Percentiles rank a stretch among this genome's conserved stretches.
phyloP scores from a whole-genome alignment of 495 filamentous ascomycete genomes.

The Lepidopterella palustris region DNA sequence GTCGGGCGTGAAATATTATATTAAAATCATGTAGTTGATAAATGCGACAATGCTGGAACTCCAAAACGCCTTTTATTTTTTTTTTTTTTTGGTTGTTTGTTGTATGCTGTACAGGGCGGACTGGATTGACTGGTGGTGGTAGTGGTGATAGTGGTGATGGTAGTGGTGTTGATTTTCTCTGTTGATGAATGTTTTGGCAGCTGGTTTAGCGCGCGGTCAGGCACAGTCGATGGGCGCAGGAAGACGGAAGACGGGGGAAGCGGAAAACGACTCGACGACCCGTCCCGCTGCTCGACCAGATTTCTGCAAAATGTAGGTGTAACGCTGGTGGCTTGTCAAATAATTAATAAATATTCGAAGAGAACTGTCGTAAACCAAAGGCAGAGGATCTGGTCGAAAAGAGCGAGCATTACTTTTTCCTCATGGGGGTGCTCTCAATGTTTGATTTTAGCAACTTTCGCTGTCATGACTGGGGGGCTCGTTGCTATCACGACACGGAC shows the following conservation, averaged over 20 bases:
- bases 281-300: no score
- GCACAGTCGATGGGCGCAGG: neutral
- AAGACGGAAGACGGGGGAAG: neutral
- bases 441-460: neutral
- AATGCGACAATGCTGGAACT: neutral
- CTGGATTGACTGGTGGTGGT: neutral
- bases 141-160: neutral
- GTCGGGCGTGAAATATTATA: neutral
- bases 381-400: no score
- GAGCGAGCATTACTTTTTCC: neutral
- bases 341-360: no score
- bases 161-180: neutral
- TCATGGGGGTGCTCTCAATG: neutral
- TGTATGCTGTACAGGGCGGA: neutral
- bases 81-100: neutral
- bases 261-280: neutral
- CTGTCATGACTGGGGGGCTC: neutral
- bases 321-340: no score
- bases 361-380: no score
- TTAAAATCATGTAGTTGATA: neutral
- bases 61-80: neutral
- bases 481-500: neutral
- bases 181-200: neutral
- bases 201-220: neutral
- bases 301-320: no score